Percentiles rank a stretch among this genome's conserved stretches.
Conservation (phyloP, 768 basidiomycete genomes). For the Trametes coccinea region DNA sequence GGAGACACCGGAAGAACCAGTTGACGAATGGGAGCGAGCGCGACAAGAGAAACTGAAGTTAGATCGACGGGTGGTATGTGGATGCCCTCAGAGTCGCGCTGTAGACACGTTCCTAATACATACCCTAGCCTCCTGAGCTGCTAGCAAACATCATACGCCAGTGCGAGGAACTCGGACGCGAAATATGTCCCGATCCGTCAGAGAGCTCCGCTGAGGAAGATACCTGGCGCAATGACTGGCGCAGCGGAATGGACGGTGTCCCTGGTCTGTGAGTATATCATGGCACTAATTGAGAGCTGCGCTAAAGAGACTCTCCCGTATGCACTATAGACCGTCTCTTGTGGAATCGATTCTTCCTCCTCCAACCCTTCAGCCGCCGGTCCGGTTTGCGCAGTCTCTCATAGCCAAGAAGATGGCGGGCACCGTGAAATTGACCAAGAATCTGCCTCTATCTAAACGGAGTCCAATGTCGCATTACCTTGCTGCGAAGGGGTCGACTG, state of each 20-base stretch:
- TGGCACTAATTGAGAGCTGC: neutral
- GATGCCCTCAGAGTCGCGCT: neutral
- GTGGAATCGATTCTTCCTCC: constrained; percentile 50
- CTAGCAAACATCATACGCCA: constrained; percentile 56
- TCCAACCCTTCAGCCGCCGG: constrained; percentile 47
- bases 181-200: constrained; percentile 49
- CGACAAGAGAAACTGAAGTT: constrained; percentile 56
- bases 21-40: constrained; percentile 72
- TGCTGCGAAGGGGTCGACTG: constrained; percentile 68
- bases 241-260: constrained; percentile 48
- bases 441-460: constrained; percentile 48
- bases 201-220: constrained; percentile 21
- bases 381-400: constrained; percentile 55
- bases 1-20: constrained; percentile 28
- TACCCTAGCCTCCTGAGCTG: constrained; percentile 63
- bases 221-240: constrained; percentile 37
- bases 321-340: constrained; percentile 39
- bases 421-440: constrained; percentile 64
- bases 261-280: constrained; percentile 59
- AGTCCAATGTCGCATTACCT: constrained; percentile 75
- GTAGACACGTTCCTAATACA: neutral
- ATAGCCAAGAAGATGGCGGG: constrained; percentile 59
- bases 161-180: constrained; percentile 51
- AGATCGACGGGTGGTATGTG: constrained; percentile 66
- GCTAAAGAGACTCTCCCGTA: neutral